phyloP scores from a whole-genome alignment of 2,329 filamentous ascomycete genomes.

The Meredithiella fracta region DNA sequence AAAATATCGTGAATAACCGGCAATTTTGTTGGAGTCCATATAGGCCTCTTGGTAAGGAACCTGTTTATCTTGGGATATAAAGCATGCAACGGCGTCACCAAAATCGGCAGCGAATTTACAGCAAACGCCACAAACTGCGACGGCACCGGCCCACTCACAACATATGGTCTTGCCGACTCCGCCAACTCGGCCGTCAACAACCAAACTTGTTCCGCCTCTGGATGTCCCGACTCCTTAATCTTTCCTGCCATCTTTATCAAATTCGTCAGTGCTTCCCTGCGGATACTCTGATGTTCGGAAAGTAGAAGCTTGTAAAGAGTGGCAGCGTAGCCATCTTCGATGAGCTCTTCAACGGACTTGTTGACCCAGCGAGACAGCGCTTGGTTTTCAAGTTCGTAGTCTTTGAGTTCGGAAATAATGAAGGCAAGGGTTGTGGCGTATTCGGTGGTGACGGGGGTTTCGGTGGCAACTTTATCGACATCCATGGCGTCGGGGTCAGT shows the following conservation, averaged over 20 bases:
- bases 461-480: not conserved
- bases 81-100: slow-evolving; percentile 61
- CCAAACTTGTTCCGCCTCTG: slow-evolving; percentile 63
- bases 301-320: slow-evolving; percentile 59
- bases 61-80: slow-evolving; percentile 76
- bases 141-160: slow-evolving; percentile 45
- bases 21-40: slow-evolving; percentile 59
- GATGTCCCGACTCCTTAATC: slow-evolving; percentile 51
- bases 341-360: slow-evolving; percentile 60
- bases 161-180: slow-evolving; percentile 48
- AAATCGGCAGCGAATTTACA: slow-evolving; percentile 48
- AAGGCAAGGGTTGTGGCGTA: slow-evolving; percentile 5
- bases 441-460: not conserved
- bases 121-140: slow-evolving; percentile 65
- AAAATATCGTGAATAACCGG: slow-evolving; percentile 50
- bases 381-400: slow-evolving; percentile 31
- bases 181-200: slow-evolving; percentile 64
- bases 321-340: slow-evolving; percentile 59
- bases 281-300: slow-evolving; percentile 57
- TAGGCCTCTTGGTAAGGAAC: slow-evolving; percentile 62
- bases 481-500: slow-evolving; percentile 2
- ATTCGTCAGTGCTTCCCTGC: slow-evolving; percentile 58
- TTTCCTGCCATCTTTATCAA: slow-evolving; percentile 48
- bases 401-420: slow-evolving; percentile 1
- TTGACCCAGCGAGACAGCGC: slow-evolving; percentile 49